Base-by-base conservation (phyloP, 805 yeast species). In the Sporopachydermia lactativora region DNA sequence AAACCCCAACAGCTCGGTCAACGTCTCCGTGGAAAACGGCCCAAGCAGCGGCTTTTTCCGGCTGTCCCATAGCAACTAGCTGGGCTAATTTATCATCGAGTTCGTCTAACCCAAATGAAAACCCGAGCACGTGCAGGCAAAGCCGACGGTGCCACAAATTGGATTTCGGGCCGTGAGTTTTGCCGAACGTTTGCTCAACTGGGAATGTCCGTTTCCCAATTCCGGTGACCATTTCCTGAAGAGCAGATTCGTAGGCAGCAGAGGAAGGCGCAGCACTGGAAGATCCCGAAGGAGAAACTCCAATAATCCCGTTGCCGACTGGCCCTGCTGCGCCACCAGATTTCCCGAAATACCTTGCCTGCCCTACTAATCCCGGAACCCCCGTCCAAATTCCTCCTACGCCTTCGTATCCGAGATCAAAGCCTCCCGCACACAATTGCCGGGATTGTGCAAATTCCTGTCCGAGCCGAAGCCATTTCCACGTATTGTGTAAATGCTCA, bases 1-100 rank as follows among this genome's bases (percentile, higher is more conserved):
- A 62, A n/a, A 85, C 79, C 36, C 74, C 75, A 3, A 88, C 81
- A 0, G 96, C 95, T 39, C 76, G 69, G 2, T 73, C 69, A 2
- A 89, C 81, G 55, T 86, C 83, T 4, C 95, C 96, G 54, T 84
- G 89, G 57, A 89, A 89, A 0, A 86, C 88, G 0, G 96, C 96
- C 94, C 95, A 84, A 0, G 94, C 97, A 1, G 96, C 98, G 1
- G 98, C 97, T 53, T 89, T 78, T 45, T 86, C 95, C 46, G 71
- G 71, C 44, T 73, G 70, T 0, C 81, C 86, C 13, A 62, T 57
- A 0, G 61, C 57, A 16, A 78, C 73, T 35, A 89, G 64, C 35
- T 66, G 64, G 16, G 61, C 59, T 34, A 82, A 68, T 45, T 79
- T 76, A 34, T 71, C 75, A 47, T 86, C 94, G 45, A 85, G 68